Base-by-base conservation (phyloP, 2,329 filamentous ascomycete species). In the Neurospora crassa region DNA sequence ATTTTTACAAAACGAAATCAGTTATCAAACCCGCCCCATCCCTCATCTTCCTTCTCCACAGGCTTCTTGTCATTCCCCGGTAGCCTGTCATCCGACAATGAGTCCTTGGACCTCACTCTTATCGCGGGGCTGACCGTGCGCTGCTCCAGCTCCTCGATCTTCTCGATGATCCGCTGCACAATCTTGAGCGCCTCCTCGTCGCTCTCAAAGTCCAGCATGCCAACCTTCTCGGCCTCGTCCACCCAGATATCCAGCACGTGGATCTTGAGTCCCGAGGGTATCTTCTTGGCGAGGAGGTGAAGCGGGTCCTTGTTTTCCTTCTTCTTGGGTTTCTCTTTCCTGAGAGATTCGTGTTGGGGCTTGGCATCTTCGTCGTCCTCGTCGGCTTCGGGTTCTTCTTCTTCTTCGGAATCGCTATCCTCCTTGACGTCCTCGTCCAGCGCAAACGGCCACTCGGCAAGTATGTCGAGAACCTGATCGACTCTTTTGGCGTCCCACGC, bases 211-310 rank as follows among this genome's bases (percentile, higher is more conserved):
- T 70, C 76, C 29, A 89, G 75, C 43, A 87, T 84, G 70, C 89
- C 87, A 42, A 89, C 87, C 78, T 90, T 90, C 80, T 94, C 92
- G 76, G 94, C 81, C 85, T 97, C 94, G 80, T 98, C 96, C 10
- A 97, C 87, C 89, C 92, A 98, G 70, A 98, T 87, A 82, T 99
- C 96, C 74, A 97, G 81, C 16, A 94, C 87, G 81, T 99, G 96
- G 80, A 97, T 90, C 74, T 93, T 84, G 79, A 99, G 79, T 0
- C 96, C 96, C 76, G 96, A 92, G 0, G 95, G 92, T 1, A 96
- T 88, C 70, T 73, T 76, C 70, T 74, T 75, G 10, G 75, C 75
- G 70, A 74, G 71, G 20, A 78, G 45, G n/a, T 63, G 80, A 79
- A 63, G 53, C 0, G 53, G 53, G 2, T 72, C 67, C 37, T 80